Conservation (phyloP, 164 flowering plant species). For the Brasenia schreberi region DNA sequence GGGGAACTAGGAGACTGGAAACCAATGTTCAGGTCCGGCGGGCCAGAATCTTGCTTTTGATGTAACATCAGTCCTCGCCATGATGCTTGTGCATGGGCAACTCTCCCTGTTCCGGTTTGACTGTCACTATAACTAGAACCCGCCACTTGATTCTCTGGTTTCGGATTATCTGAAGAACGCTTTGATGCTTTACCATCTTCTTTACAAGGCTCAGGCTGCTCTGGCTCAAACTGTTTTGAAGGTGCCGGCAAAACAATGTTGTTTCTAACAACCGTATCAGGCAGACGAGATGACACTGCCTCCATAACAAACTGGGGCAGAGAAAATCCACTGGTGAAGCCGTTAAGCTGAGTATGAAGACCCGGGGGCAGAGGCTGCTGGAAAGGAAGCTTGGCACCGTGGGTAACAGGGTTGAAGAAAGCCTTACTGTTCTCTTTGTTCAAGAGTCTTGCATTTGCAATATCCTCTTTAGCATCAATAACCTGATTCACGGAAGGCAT, state of each 20-base stretch:
- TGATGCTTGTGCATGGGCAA: conserved; percentile 13
- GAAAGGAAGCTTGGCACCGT: conserved; percentile 9
- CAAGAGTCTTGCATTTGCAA: conserved; percentile 6
- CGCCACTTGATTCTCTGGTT: neutral
- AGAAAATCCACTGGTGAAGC: conserved; percentile 13
- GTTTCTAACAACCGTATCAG: conserved; percentile 15
- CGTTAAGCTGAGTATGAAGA: conserved; percentile 15
- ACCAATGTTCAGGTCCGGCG: conserved; percentile 44
- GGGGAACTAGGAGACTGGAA: conserved; percentile 48
- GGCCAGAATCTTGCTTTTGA: conserved; percentile 24
- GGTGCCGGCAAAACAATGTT: conserved; percentile 7
- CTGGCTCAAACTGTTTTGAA: neutral
- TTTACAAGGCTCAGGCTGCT: neutral
- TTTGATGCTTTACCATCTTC: neutral
- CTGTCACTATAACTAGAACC: neutral
- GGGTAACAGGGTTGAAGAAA: neutral
- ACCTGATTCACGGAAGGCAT: neutral
- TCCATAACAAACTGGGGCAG: neutral
- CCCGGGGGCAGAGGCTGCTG: conserved; percentile 18
- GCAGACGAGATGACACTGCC: conserved; percentile 10
- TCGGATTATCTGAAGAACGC: neutral
- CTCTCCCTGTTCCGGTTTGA: neutral
- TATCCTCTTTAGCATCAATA: conserved; percentile 7
- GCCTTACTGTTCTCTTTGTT: neutral
- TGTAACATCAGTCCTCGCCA: conserved; percentile 14